Conservation (phyloP, 495 filamentous ascomycete species). For the Trichoderma asperelloides region DNA sequence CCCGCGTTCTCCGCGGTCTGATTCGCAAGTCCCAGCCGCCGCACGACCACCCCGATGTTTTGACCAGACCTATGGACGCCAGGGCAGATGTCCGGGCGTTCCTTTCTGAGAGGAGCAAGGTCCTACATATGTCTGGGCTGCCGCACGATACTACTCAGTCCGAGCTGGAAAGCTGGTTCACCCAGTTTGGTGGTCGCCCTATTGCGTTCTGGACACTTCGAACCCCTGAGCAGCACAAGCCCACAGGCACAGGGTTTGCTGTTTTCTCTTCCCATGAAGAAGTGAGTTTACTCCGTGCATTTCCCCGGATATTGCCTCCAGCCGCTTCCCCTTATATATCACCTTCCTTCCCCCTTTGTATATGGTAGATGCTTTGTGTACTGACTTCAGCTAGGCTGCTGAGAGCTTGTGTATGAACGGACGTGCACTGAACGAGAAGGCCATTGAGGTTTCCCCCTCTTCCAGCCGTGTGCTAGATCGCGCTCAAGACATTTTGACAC, state of each 20-base stretch:
- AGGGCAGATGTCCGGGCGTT: constrained; percentile 95
- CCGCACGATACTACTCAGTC: constrained; percentile 98
- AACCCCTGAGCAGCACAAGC: constrained; percentile 97
- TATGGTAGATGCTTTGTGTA: background rate
- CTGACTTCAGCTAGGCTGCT: constrained; percentile 54
- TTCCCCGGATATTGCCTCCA: background rate
- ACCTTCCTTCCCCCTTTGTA: background rate
- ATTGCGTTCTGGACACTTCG: constrained; percentile 99
- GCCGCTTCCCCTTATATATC: background rate
- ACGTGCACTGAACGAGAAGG: constrained; percentile 93
- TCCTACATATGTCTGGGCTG: constrained; percentile 91
- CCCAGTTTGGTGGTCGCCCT: constrained; percentile 94
- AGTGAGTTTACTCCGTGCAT: constrained; percentile 47
- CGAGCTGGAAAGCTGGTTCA: constrained; percentile 98
- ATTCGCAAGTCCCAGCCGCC: constrained; percentile 92
- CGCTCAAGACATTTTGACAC: constrained; percentile 87
- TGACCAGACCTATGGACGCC: constrained; percentile 93
- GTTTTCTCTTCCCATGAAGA: constrained; percentile 99
- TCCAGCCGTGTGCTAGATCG: constrained; percentile 93
- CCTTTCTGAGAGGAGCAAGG: constrained; percentile 88
- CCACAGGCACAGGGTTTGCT: constrained; percentile 92
- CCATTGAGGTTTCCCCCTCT: constrained; percentile 94
- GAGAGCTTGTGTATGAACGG: constrained; percentile 99
- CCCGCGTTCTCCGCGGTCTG: constrained; percentile 81
- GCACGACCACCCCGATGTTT: constrained; percentile 85